These are phyloP conservation scores for Saccharomycopsis synnaedendra DNA, from an alignment of 805 yeast species.

Conservation along the genomic window DNA sequence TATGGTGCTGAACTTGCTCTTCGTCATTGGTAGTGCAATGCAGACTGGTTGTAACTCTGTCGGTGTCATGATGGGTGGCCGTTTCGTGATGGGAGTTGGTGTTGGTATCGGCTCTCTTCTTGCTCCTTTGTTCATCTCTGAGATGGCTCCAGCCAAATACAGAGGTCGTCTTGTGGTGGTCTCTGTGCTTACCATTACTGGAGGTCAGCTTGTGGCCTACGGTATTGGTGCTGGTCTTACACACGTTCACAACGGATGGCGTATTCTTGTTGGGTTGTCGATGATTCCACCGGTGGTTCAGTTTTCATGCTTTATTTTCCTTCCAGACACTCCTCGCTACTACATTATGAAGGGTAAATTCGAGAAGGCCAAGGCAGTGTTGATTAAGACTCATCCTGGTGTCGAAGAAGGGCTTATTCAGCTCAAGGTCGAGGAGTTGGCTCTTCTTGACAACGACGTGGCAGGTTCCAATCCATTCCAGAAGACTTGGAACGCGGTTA, in stretches of 20 bases:
- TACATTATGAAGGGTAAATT: conserved; percentile 59
- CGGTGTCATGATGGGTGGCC: conserved; percentile 88
- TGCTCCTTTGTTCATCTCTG: conserved; percentile 85
- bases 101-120: conserved; percentile 91
- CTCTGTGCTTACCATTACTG: conserved; percentile 82
- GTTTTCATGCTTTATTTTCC: conserved; percentile 62
- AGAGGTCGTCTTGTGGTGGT: conserved; percentile 86
- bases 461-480: conserved; percentile 35
- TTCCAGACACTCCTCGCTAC: conserved; percentile 94
- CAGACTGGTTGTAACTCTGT: conserved; percentile 73
- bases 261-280: conserved; percentile 81
- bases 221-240: conserved; percentile 84
- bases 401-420: conserved; percentile 55
- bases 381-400: conserved; percentile 48
- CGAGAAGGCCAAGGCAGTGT: conserved; percentile 56
- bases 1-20: conserved; percentile 70
- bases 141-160: conserved; percentile 83
- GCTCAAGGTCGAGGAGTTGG: conserved; percentile 56
- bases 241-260: conserved; percentile 76
- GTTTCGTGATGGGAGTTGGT: conserved; percentile 91
- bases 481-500: conserved; percentile 49
- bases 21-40: conserved; percentile 72
- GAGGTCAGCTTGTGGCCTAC: conserved; percentile 90
- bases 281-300: conserved; percentile 80
- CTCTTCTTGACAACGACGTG: conserved; percentile 32